Evolutionary conservation across 768 basidiomycete genomes (phyloP), one percentile per base, ranked within the genome.

Genomic region (Termitomyces sp.): DNA sequence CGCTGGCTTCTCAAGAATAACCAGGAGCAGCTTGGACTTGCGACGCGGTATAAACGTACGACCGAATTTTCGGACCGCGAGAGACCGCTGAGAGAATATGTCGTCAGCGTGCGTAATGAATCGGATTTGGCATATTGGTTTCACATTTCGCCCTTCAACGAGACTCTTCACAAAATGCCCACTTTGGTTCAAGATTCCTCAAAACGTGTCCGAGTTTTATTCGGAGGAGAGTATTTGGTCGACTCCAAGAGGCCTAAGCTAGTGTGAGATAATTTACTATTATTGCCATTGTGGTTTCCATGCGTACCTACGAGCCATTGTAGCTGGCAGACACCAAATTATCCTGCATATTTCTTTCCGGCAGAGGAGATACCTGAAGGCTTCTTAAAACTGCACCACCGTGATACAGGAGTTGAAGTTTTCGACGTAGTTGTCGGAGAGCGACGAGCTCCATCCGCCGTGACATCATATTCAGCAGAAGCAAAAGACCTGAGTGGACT

Each of bases 191-290:
- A 87, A 66, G 67, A 76, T 46, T 73, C 74, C 6, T 66, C 65
- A 16, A 85, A 77, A 65, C 80, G 84, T 13, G 72, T 87, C 18
- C 76, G 85, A 58, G 84, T 79, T 9, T 68, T 85, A 39, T 82
- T 82, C 49, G 74, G 68, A 5, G 82, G 82, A 2, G 67, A 76
- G 51, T 79, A 78, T 54, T 66, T 88, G 45, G 74, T 86, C 47
- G 85, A 87, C 63, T 83, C 82, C 0, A 72, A 58, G n/a, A 73
- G 80, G 11, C 77, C 85, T 18, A 86, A 82, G 63, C 74, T 85
- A 22, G 84, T 86, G 86, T 87, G 67, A 62, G 84, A 70, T 24
- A 11, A 6, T 41, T 30, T 22, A 3, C 13, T 27, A 22, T n/a
- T 48, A 34, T 46, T 13, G 48, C n/a, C 22, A 15, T 6, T 16